Evolutionary conservation across 345 rosid genomes (phyloP).

Genomic region (Camelina sativa): DNA sequence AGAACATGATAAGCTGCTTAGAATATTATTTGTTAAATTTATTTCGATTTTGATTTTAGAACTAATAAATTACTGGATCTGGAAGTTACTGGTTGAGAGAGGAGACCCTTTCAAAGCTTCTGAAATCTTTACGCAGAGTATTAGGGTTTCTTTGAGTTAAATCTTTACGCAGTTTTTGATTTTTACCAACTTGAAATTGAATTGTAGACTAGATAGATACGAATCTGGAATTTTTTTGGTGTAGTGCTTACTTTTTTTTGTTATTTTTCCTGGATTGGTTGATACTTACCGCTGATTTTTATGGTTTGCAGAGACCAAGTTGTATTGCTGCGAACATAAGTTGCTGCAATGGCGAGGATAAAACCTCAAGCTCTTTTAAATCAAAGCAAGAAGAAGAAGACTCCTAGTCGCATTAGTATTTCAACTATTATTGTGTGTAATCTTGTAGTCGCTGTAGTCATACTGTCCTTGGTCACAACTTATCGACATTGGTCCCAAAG

Average conservation of each 20-base stretch:
- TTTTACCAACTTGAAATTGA: constrained; percentile 5
- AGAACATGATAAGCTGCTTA: constrained; percentile 17
- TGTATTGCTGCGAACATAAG: background rate
- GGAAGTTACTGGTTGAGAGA: constrained; percentile 13
- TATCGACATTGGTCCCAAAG: constrained; percentile 72
- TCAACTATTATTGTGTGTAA: constrained; percentile 58
- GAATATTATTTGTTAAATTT: background rate
- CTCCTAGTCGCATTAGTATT: constrained; percentile 63
- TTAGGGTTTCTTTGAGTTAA: constrained; percentile 9
- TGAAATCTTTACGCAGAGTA: background rate
- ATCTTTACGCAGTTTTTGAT: constrained; percentile 6
- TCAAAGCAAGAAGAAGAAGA: constrained; percentile 88
- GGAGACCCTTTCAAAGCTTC: constrained; percentile 16
- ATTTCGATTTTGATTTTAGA: constrained; percentile 12
- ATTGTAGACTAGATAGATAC: background rate
- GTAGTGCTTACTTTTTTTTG: background rate
- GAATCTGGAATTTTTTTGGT: background rate
- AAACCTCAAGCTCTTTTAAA: constrained; percentile 78
- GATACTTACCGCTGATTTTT: constrained; percentile 7
- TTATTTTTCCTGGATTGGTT: constrained; percentile 20
- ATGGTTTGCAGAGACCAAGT: constrained; percentile 16
- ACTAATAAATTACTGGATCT: constrained; percentile 27
- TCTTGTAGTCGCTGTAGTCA: constrained; percentile 52
- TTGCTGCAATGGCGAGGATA: constrained; percentile 69
- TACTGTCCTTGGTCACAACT: constrained; percentile 55